These are phyloP conservation scores for Fagopyrum esculentum DNA, from an alignment of 148 eudicot species.

Conservation along the genomic window DNA sequence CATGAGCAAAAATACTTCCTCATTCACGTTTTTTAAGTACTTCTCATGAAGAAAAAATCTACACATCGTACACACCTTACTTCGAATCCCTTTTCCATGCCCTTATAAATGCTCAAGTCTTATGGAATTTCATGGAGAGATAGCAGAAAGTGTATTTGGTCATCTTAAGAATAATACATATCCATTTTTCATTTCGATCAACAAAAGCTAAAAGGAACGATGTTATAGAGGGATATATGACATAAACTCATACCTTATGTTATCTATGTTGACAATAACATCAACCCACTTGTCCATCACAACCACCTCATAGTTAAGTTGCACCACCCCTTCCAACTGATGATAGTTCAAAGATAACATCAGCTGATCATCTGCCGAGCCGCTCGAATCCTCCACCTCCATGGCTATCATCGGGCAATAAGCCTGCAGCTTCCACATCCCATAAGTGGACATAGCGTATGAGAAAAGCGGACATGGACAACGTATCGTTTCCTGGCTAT, in stretches of 20 bases:
- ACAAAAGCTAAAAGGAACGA: not conserved
- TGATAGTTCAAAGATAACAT: slow-evolving; percentile 66
- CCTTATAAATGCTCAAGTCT: not conserved
- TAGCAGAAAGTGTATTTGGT: no score
- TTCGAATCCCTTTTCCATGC: not conserved
- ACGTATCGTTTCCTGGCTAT: slow-evolving; percentile 19
- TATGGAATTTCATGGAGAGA: no score
- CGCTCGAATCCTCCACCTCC: slow-evolving; percentile 54
- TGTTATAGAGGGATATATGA: not conserved
- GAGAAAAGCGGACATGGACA: slow-evolving; percentile 69
- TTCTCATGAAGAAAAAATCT: not conserved
- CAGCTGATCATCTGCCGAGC: slow-evolving; percentile 49
- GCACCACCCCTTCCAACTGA: slow-evolving; percentile 48
- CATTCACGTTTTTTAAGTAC: no score
- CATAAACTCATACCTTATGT: slow-evolving; percentile 57
- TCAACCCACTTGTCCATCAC: slow-evolving; percentile 54
- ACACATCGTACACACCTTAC: not conserved
- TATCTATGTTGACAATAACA: slow-evolving; percentile 52
- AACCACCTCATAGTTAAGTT: slow-evolving; percentile 24
- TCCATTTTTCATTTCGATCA: not conserved
- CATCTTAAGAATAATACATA: not conserved
- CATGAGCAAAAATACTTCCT: not conserved
- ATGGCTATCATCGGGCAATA: slow-evolving; percentile 88
- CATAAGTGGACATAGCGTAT: slow-evolving; percentile 42
- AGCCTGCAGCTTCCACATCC: slow-evolving; percentile 79